Base-by-base conservation (phyloP, 768 basidiomycete species). In the Amanita rubescens region DNA sequence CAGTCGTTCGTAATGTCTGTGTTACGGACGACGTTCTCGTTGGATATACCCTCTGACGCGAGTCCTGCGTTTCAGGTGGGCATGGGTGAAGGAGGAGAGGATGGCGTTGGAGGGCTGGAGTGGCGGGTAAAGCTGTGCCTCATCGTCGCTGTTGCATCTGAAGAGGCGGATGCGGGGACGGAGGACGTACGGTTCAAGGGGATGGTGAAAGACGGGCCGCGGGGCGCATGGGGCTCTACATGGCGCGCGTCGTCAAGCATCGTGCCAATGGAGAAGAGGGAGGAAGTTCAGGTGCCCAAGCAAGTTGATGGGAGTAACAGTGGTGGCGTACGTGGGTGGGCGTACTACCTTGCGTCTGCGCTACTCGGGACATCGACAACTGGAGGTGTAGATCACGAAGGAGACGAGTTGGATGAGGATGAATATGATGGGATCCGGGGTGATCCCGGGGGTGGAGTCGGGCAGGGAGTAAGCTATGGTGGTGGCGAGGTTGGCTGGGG, bases 1-100 rank as follows among this genome's bases (percentile, higher is more conserved):
- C 80, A 88, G 1, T 82, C 85, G 10, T 85, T 92, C 62, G 80
- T 86, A 5, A 67, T 81, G 2, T 80, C 86, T 42, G 84, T 84
- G 0, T 73, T 84, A 0, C 84, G 94, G 24, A 84, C 90, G 27
- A 84, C 87, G 0, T 97, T 98, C 69, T 74, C 86, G 12, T 79
- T 99, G 2, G 93, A 94, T 63, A 94, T 99, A 54, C 95, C 94
- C 0, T 82, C 87, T 1, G 95, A 96, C 54, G 91, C 87, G 0
- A 87, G 90, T 49, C 93, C 95, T 0, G 86, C 85, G 0, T 97
- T 97, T 68, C 75, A 82, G 49, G 73, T 94, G 1, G 71, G 75
- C 47, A 73, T 86, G 5, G 78, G 79, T 32, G 62, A 63, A 17
- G 60, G 55, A 17, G 60, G 59, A 7, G 52, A 61, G 5, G 62